Conservation (phyloP, 768 basidiomycete species). For the Neoboletus magnificus region DNA sequence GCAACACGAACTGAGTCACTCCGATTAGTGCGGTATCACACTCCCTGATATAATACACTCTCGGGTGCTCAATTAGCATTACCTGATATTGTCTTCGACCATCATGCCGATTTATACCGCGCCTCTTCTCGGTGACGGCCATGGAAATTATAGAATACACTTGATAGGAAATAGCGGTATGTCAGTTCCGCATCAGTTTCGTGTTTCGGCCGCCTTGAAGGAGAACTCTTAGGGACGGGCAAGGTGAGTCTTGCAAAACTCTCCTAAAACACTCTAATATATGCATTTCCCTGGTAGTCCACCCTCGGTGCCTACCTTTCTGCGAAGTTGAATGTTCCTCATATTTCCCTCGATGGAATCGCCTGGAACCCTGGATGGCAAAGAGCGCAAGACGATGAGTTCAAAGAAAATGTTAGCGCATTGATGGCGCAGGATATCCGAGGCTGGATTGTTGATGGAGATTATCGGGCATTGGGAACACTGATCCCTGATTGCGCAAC, state of each 20-base stretch:
- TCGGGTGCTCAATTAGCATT: neutral
- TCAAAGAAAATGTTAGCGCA: constrained; percentile 14
- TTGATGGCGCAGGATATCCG: constrained; percentile 28
- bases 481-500: constrained; percentile 41
- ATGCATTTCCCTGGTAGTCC: constrained; percentile 35
- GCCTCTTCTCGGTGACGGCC: constrained; percentile 40
- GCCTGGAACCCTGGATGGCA: constrained; percentile 52
- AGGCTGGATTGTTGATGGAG: constrained; percentile 58
- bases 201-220: neutral
- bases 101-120: constrained; percentile 11
- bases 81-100: neutral
- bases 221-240: constrained; percentile 31
- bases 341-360: constrained; percentile 45
- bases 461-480: constrained; percentile 34
- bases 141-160: constrained; percentile 46
- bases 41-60: neutral
- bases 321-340: constrained; percentile 41
- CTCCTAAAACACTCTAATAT: no score
- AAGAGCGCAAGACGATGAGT: constrained; percentile 26
- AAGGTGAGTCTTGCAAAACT: constrained; percentile 31
- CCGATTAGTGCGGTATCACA: neutral
- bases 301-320: constrained; percentile 48
- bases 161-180: constrained; percentile 54
- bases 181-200: constrained; percentile 7
- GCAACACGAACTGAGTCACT: constrained; percentile 2